phyloP scores from a whole-genome alignment of 306 rosid genomes.

The Rubus parviflorus region DNA sequence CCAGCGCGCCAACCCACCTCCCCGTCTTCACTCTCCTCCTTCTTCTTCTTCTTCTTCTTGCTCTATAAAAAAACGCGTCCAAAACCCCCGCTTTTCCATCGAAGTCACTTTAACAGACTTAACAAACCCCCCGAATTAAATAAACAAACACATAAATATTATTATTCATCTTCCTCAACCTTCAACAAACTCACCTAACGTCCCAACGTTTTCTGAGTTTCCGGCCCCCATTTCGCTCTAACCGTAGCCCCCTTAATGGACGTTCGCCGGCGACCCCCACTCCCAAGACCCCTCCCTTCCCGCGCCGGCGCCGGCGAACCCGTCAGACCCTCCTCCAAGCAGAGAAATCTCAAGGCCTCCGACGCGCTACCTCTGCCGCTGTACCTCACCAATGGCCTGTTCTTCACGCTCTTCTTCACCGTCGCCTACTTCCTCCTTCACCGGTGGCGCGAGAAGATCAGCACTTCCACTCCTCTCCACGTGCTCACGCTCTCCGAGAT shows the following conservation, averaged over 20 bases:
- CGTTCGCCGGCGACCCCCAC: constrained; percentile 20
- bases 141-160: neutral
- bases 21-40: neutral
- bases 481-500: constrained; percentile 29
- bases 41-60: neutral
- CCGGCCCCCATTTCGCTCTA: neutral
- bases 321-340: neutral
- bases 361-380: constrained; percentile 27
- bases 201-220: neutral
- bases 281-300: neutral
- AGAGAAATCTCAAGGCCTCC: neutral
- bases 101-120: neutral
- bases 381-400: constrained; percentile 24
- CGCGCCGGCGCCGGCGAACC: constrained; percentile 3
- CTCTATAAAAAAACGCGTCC: constrained; percentile 4
- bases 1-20: constrained; percentile 5
- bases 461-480: constrained; percentile 28
- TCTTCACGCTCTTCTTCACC: constrained; percentile 36
- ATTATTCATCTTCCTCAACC: neutral
- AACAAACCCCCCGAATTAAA: neutral
- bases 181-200: neutral
- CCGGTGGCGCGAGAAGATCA: constrained; percentile 32
- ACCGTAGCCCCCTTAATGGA: neutral
- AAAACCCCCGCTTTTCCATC: constrained; percentile 7
- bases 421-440: constrained; percentile 37